Percentiles rank a stretch among this genome's conserved stretches.
phyloP scores from a whole-genome alignment of 495 filamentous ascomycete genomes.

The Lichenothelia convexa region DNA sequence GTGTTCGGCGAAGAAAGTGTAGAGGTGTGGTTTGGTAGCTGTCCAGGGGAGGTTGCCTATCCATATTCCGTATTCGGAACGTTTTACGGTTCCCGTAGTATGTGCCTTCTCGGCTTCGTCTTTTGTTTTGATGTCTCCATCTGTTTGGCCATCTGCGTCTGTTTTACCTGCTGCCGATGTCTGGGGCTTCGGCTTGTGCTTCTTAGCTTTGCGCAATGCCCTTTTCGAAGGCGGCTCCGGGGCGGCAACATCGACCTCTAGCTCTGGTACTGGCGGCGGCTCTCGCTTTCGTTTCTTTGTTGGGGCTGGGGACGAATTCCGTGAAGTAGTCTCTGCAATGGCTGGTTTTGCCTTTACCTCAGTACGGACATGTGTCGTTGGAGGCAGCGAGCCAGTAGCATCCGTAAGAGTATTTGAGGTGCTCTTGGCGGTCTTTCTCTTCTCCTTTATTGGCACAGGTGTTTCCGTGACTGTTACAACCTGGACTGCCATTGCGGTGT shows the following conservation, averaged over 20 bases:
- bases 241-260: slow-evolving; percentile 73
- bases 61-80: slow-evolving; percentile 75
- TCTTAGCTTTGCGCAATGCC: slow-evolving; percentile 21
- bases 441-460: no score
- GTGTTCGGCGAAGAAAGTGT: slow-evolving; percentile 55
- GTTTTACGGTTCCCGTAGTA: slow-evolving; percentile 26
- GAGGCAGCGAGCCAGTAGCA: no score
- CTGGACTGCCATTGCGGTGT: no score
- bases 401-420: no score
- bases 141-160: not conserved
- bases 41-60: slow-evolving; percentile 83
- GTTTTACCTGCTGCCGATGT: slow-evolving; percentile 1
- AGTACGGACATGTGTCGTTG: no score
- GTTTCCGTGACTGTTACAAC: no score
- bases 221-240: slow-evolving; percentile 93
- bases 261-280: slow-evolving; percentile 28
- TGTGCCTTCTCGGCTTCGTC: slow-evolving; percentile 13
- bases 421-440: no score
- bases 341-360: no score
- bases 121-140: slow-evolving; percentile 5
- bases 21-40: slow-evolving; percentile 51
- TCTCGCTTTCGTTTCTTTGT: slow-evolving; percentile 23
- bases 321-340: no score
- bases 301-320: not conserved
- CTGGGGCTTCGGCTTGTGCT: slow-evolving; percentile 26